Conservation (phyloP, 805 yeast genomes). For the Helenozyma baotianmanensis region DNA sequence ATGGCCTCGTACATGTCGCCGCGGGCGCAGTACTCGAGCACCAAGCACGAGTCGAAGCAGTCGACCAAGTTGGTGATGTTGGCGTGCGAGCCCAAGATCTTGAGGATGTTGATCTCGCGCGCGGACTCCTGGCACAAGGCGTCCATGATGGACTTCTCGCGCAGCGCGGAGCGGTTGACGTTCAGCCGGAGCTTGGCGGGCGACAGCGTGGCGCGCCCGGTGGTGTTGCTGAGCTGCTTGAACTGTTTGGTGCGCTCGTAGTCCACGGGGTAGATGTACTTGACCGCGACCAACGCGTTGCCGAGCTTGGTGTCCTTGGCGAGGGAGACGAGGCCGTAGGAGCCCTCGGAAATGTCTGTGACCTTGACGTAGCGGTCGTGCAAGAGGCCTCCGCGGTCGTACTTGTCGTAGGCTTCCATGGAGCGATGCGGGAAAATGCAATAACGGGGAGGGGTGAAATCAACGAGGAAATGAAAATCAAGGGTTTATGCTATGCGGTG, state of each 20-base stretch:
- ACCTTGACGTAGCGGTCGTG: constrained; percentile 63
- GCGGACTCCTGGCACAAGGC: constrained; percentile 51
- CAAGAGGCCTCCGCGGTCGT: constrained; percentile 43
- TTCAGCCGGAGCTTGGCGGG: constrained; percentile 30
- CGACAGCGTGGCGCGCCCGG: constrained; percentile 29
- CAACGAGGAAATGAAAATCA: too few species aligned
- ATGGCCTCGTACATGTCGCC: constrained; percentile 86
- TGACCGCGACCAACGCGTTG: constrained; percentile 69
- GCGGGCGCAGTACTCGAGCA: constrained; percentile 77
- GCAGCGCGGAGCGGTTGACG: constrained; percentile 7
- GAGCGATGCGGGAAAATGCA: not conserved
- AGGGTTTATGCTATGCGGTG: too few species aligned
- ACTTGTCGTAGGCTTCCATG: constrained; percentile 39
- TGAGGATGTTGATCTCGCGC: constrained; percentile 64
- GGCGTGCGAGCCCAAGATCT: constrained; percentile 50
- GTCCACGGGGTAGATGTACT: constrained; percentile 67
- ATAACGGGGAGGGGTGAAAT: too few species aligned
- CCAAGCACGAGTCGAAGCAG: constrained; percentile 47
- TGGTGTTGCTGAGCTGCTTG: constrained; percentile 11
- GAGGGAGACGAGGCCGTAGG: constrained; percentile 86
- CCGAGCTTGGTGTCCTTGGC: constrained; percentile 61
- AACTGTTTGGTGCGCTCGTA: constrained; percentile 24
- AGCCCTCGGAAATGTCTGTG: constrained; percentile 81
- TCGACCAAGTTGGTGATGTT: constrained; percentile 46
- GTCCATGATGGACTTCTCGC: constrained; percentile 24